These are phyloP conservation scores for Discostella stelligera DNA, from an alignment of 352 stramenopile genomes.

Conservation along the genomic window DNA sequence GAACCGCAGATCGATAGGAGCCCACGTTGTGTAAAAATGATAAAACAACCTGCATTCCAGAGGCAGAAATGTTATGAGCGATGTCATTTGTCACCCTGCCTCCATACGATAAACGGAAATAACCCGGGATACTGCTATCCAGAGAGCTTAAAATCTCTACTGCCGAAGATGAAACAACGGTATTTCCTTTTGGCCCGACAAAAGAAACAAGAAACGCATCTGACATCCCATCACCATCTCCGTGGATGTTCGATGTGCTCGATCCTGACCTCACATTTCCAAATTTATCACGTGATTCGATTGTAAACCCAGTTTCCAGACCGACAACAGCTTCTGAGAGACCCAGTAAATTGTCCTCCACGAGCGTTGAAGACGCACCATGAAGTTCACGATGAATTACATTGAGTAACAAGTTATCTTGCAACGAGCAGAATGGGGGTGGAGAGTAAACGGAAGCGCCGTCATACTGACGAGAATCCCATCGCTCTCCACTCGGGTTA, in stretches of 20 bases:
- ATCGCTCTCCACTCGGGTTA: slow-evolving; percentile 57
- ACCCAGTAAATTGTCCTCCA: slow-evolving; percentile 81
- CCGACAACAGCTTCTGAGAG: slow-evolving; percentile 86
- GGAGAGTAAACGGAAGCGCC: slow-evolving; percentile 68
- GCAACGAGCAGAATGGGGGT: slow-evolving; percentile 73
- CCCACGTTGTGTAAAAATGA: slow-evolving; percentile 41
- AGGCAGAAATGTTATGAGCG: slow-evolving; percentile 82
- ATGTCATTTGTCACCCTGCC: slow-evolving; percentile 84
- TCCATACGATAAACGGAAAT: slow-evolving; percentile 84
- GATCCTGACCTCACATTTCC: slow-evolving; percentile 87
- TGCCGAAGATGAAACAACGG: slow-evolving; percentile 87
- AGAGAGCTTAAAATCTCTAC: slow-evolving; percentile 86
- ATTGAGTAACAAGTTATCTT: slow-evolving; percentile 64
- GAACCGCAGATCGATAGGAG: slow-evolving; percentile 33
- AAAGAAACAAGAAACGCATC: slow-evolving; percentile 91
- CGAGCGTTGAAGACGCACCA: slow-evolving; percentile 85
- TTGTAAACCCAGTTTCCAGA: slow-evolving; percentile 84
- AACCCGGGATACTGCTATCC: slow-evolving; percentile 47
- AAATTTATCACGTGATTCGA: slow-evolving; percentile 90
- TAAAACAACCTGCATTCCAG: slow-evolving; percentile 50
- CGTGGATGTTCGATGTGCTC: slow-evolving; percentile 68
- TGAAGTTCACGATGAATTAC: slow-evolving; percentile 90
- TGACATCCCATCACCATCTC: slow-evolving; percentile 85
- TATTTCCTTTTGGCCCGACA: slow-evolving; percentile 72
- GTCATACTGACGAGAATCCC: slow-evolving; percentile 74